These are phyloP conservation scores for Hericium rajendrae DNA, from an alignment of 768 basidiomycete species.

Conservation along the genomic window DNA sequence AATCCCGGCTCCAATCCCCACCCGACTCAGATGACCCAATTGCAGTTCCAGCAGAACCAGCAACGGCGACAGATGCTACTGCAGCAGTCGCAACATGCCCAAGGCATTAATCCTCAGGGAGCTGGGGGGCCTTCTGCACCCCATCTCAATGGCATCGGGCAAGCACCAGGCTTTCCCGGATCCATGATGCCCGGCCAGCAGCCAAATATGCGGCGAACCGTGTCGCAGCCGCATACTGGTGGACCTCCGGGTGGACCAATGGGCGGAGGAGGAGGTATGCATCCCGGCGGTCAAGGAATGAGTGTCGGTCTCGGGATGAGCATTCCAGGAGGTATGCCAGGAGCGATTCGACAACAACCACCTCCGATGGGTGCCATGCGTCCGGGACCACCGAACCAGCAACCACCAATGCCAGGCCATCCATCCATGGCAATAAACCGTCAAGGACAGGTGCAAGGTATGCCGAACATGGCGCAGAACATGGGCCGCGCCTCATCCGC, in stretches of 20 bases:
- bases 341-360: conserved; percentile 23
- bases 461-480: conserved; percentile 33
- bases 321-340: conserved; percentile 35
- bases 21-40: background rate
- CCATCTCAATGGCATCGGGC: conserved; percentile 25
- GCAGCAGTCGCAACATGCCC: conserved; percentile 24
- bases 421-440: conserved; percentile 29
- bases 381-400: conserved; percentile 20
- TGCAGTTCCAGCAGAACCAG: background rate
- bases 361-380: conserved; percentile 22
- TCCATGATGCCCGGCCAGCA: conserved; percentile 30
- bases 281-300: conserved; percentile 25
- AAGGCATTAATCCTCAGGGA: conserved; percentile 21
- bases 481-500: conserved; percentile 34
- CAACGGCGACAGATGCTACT: conserved; percentile 18
- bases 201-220: conserved; percentile 36
- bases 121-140: conserved; percentile 23
- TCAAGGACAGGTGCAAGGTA: conserved; percentile 12
- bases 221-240: conserved; percentile 40
- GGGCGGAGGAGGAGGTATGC: conserved; percentile 19
- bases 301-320: conserved; percentile 25
- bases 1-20: conserved; percentile 10
- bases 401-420: conserved; percentile 25
- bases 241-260: conserved; percentile 29
- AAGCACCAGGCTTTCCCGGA: conserved; percentile 35